Percentiles rank a stretch among this genome's conserved stretches.
phyloP scores from a whole-genome alignment of 176 grass and related monocot species.

The Eragrostis nindensis region DNA sequence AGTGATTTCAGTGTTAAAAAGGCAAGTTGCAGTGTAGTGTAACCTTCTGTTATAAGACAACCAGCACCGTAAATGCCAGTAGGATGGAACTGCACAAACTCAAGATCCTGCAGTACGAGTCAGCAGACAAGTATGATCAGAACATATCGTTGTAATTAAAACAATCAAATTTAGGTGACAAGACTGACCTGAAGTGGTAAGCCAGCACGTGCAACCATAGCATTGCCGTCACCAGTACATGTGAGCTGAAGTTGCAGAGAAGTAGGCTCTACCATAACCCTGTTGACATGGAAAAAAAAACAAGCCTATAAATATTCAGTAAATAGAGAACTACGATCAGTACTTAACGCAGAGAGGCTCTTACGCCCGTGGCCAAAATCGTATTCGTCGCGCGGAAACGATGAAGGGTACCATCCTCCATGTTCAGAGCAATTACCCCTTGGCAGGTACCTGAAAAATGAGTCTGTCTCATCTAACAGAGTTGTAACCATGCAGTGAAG shows the following conservation, averaged over 20 bases:
- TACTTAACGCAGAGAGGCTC: background rate
- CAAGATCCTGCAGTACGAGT: conserved; percentile 76
- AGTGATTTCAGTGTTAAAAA: conserved; percentile 5
- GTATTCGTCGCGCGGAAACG: conserved; percentile 78
- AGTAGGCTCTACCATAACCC: conserved; percentile 91
- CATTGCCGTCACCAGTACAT: conserved; percentile 98
- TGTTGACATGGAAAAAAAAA: background rate
- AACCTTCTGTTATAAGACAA: conserved; percentile 86
- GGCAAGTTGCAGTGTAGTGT: background rate
- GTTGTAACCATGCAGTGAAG: background rate
- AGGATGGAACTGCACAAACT: conserved; percentile 94
- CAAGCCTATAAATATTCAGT: background rate
- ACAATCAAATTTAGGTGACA: background rate
- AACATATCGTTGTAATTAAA: background rate
- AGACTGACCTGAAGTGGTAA: conserved; percentile 74
- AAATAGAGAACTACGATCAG: background rate
- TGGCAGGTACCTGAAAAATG: conserved; percentile 64
- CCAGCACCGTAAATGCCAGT: conserved; percentile 87
- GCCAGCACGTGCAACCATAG: conserved; percentile 95
- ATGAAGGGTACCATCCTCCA: conserved; percentile 96
- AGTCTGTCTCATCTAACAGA: conserved; percentile 16
- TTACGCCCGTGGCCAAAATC: conserved; percentile 91
- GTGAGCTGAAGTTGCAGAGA: conserved; percentile 97
- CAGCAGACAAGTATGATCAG: background rate
- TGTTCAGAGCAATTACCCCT: conserved; percentile 93